Conservation (phyloP, 495 filamentous ascomycete genomes). For the Penicillium bialowiezense region DNA sequence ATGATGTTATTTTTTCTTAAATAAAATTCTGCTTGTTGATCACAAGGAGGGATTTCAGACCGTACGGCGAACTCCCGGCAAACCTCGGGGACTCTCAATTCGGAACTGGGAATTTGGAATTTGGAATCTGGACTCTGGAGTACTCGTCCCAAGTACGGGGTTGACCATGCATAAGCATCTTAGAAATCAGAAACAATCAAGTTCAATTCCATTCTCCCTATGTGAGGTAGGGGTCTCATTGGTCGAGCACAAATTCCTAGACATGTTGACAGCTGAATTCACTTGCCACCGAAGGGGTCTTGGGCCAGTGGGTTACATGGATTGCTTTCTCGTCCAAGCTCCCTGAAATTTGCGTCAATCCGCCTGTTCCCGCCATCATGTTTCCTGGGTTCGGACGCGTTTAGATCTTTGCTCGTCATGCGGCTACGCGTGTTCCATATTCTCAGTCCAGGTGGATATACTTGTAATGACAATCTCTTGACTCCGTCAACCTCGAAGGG, state of each 20-base stretch:
- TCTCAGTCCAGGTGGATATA: background rate
- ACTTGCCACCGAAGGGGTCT: constrained; percentile 3
- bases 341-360: background rate
- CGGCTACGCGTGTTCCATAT: background rate
- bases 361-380: constrained; percentile 6
- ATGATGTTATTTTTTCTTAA: too few relatives aligned
- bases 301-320: background rate
- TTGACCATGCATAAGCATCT: background rate
- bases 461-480: background rate
- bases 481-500: too few relatives aligned
- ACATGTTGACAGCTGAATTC: background rate
- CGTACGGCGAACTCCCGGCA: too few relatives aligned
- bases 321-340: background rate
- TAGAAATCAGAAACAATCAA: background rate
- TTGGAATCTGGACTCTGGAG: too few relatives aligned
- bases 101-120: too few relatives aligned
- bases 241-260: background rate
- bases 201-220: background rate
- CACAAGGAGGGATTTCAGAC: too few relatives aligned
- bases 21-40: constrained; percentile 1
- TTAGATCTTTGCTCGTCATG: constrained; percentile 4
- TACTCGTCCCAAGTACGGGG: background rate
- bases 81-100: too few relatives aligned
- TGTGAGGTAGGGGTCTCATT: background rate
- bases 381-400: constrained; percentile 12